phyloP scores from a whole-genome alignment of 192 early-diverging fungal genomes.

The Coemansia aciculifera region DNA sequence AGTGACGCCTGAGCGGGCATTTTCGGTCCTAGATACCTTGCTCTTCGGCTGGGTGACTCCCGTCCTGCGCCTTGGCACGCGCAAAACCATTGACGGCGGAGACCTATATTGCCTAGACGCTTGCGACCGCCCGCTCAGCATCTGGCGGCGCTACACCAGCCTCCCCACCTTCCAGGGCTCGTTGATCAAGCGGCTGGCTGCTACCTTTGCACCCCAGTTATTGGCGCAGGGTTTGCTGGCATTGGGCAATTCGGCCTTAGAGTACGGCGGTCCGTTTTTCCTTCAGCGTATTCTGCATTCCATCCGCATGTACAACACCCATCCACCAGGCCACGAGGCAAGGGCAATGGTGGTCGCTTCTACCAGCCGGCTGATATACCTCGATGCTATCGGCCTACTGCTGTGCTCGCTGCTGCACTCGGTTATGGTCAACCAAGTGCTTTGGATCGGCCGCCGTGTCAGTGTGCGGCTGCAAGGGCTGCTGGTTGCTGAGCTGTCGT shows the following conservation, averaged over 20 bases:
- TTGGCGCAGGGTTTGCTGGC: conserved; percentile 46
- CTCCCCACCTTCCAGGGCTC: neutral
- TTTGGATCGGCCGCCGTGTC: conserved; percentile 69
- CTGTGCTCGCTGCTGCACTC: conserved; percentile 54
- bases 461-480: conserved; percentile 63
- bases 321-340: neutral
- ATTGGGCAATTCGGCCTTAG: conserved; percentile 39
- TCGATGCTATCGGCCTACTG: conserved; percentile 67
- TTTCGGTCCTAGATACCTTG: conserved; percentile 30
- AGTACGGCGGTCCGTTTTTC: conserved; percentile 61
- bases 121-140: conserved; percentile 55
- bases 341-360: neutral
- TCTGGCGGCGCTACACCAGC: conserved; percentile 36
- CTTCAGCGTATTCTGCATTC: conserved; percentile 60
- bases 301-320: conserved; percentile 52
- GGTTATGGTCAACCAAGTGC: conserved; percentile 60
- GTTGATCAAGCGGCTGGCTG: conserved; percentile 38
- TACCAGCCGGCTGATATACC: conserved; percentile 19
- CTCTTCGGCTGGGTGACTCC: conserved; percentile 64
- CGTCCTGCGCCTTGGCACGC: conserved; percentile 61
- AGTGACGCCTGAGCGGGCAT: conserved; percentile 28
- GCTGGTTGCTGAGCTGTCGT: conserved; percentile 67
- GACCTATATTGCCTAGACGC: conserved; percentile 64
- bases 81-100: conserved; percentile 55
- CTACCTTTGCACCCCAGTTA: conserved; percentile 53